Conservation (phyloP, 1,284 basidiomycete species). For the Kwoniella shivajii region DNA sequence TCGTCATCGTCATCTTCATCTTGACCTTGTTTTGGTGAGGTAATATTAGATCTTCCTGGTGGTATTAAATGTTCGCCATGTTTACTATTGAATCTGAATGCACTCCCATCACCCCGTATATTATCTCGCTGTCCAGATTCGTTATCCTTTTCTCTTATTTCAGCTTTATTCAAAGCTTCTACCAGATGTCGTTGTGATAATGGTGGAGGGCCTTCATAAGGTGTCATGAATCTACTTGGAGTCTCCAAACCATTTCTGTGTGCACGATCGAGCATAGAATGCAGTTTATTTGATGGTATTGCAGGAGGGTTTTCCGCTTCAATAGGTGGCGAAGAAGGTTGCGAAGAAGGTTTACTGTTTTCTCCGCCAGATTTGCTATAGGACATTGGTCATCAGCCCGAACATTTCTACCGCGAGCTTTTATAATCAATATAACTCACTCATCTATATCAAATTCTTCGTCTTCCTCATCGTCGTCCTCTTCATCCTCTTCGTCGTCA, state of each 20-base stretch:
- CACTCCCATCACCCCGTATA: conserved; percentile 57
- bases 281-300: conserved; percentile 5
- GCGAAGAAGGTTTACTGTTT: conserved; percentile 13
- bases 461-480: conserved; percentile 62
- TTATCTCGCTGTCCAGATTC: conserved; percentile 62
- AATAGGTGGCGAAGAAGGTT: conserved; percentile 28
- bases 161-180: conserved; percentile 33
- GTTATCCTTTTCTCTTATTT: conserved; percentile 36
- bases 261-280: conserved; percentile 6
- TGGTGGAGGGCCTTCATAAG: conserved; percentile 62
- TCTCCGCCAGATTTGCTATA: conserved; percentile 37
- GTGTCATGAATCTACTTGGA: conserved; percentile 73
- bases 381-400: conserved; percentile 18
- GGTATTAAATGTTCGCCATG: conserved; percentile 59
- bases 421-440: conserved; percentile 60
- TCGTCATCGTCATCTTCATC: not conserved
- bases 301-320: conserved; percentile 4
- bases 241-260: conserved; percentile 64
- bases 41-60: conserved; percentile 48
- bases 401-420: not conserved
- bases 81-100: conserved; percentile 53
- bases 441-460: conserved; percentile 91
- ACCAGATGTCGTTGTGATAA: conserved; percentile 57
- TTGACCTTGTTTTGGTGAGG: not conserved
- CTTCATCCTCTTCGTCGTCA: conserved; percentile 61